phyloP scores from a whole-genome alignment of 305 asterid species.

The Plantago coronopus region DNA sequence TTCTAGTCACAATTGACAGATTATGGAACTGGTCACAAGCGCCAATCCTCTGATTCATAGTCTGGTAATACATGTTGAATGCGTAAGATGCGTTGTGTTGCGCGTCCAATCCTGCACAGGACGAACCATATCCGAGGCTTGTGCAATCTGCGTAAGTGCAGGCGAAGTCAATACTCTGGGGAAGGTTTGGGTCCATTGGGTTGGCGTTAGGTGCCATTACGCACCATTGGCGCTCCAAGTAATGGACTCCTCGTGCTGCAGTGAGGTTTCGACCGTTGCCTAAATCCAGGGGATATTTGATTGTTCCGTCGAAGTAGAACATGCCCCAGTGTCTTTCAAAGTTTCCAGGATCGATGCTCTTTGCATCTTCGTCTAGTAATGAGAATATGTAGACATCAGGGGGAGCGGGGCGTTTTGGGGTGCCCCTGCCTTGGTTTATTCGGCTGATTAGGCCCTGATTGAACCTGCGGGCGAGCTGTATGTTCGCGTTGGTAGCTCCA shows the following conservation, averaged over 20 bases:
- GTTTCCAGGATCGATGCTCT: conserved; percentile 68
- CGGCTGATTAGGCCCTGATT: conserved; percentile 66
- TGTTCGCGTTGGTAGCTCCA: conserved; percentile 57
- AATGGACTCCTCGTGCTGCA: conserved; percentile 74
- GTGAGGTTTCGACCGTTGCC: conserved; percentile 54
- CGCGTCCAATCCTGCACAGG: conserved; percentile 42
- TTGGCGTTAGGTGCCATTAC: conserved; percentile 65
- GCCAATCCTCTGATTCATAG: conserved; percentile 44
- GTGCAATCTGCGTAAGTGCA: conserved; percentile 84
- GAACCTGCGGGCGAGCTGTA: conserved; percentile 54
- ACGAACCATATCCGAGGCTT: conserved; percentile 47
- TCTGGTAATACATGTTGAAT: conserved; percentile 50
- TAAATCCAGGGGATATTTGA: conserved; percentile 56
- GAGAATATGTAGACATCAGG: conserved; percentile 67
- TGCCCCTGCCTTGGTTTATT: conserved; percentile 51
- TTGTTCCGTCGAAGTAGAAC: conserved; percentile 62
- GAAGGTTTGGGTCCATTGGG: conserved; percentile 41
- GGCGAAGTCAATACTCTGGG: conserved; percentile 40
- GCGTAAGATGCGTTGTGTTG: conserved; percentile 48
- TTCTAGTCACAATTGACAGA: conserved; percentile 50
- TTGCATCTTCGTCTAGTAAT: conserved; percentile 62
- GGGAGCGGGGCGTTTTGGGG: conserved; percentile 56
- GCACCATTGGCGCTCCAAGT: conserved; percentile 75
- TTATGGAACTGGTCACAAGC: conserved; percentile 63
- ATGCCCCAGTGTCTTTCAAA: conserved; percentile 93